Evolutionary conservation across 2,329 filamentous ascomycete genomes (phyloP).

Genomic region (Fusarium staphyleae): DNA sequence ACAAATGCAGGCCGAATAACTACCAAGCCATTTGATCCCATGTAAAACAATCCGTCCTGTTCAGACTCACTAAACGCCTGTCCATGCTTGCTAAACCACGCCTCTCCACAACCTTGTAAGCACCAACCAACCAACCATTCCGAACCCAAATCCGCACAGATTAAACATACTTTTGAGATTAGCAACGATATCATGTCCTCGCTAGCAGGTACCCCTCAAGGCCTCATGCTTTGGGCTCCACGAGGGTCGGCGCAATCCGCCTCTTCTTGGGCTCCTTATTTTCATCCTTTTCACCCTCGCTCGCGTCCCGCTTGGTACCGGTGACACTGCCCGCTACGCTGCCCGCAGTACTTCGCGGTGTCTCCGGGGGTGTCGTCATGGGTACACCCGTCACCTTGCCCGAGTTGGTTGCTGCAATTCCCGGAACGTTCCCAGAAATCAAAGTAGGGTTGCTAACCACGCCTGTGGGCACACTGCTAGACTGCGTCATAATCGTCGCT

Average conservation of each 20-base stretch:
- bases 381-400: constrained; percentile 69
- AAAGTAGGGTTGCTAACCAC: constrained; percentile 81
- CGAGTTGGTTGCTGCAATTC: constrained; percentile 77
- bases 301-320: constrained; percentile 64
- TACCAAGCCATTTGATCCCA: constrained; percentile 3
- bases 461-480: constrained; percentile 55
- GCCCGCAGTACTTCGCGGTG: constrained; percentile 62
- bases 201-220: neutral
- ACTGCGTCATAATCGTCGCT: constrained; percentile 75
- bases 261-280: constrained; percentile 69
- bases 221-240: constrained; percentile 47
- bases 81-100: constrained; percentile 40
- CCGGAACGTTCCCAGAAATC: constrained; percentile 77
- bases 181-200: neutral
- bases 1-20: constrained; percentile 9
- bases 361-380: constrained; percentile 89
- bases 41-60: constrained; percentile 17
- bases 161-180: constrained; percentile 23
- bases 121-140: constrained; percentile 14
- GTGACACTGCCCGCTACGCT: too few relatives aligned
- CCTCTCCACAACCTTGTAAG: constrained; percentile 20
- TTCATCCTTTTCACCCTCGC: constrained; percentile 62
- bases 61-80: constrained; percentile 42
- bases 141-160: constrained; percentile 11
- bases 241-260: constrained; percentile 71